These are phyloP conservation scores for Trichoderma oligosporum DNA, from an alignment of 2,329 filamentous ascomycete species.

Conservation along the genomic window DNA sequence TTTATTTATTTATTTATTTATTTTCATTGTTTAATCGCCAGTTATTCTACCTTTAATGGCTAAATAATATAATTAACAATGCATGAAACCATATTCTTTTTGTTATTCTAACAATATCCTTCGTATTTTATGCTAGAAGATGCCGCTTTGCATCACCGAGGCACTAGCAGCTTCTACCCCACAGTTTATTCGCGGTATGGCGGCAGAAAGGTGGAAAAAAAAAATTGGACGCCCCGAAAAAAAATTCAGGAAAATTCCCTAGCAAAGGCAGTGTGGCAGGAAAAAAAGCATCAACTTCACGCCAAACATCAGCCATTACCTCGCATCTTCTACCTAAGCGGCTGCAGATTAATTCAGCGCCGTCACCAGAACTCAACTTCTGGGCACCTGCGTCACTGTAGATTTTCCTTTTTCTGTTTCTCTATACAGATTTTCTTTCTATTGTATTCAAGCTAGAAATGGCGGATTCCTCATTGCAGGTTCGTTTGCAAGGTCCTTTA, in stretches of 20 bases:
- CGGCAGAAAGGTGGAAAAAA: slow-evolving; percentile 11
- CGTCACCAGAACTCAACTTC: not conserved
- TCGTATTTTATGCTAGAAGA: not conserved
- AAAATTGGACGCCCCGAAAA: slow-evolving; percentile 18
- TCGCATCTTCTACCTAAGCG: slow-evolving; percentile 1
- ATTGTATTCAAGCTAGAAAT: slow-evolving; percentile 27
- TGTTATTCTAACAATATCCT: not conserved
- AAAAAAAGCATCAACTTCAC: slow-evolving; percentile 18
- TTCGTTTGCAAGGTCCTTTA: slow-evolving; percentile 35
- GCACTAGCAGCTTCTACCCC: slow-evolving; percentile 13
- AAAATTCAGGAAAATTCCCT: slow-evolving; percentile 17
- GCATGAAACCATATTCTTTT: not conserved
- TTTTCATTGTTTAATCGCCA: no score
- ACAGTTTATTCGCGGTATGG: slow-evolving; percentile 16
- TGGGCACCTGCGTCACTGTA: not conserved
- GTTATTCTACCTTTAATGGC: no score
- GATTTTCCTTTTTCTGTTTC: not conserved
- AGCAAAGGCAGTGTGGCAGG: slow-evolving; percentile 13
- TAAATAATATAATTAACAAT: no score
- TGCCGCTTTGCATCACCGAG: not conserved
- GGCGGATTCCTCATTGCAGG: slow-evolving; percentile 46
- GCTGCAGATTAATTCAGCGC: not conserved
- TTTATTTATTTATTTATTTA: no score
- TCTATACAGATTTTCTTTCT: not conserved
- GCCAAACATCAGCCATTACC: slow-evolving; percentile 10